A percentile compares a stretch with the other conserved stretches of the same genome.
These are phyloP conservation scores for Claviceps sp. DNA, from an alignment of 2,329 filamentous ascomycete genomes.

Conservation along the genomic window DNA sequence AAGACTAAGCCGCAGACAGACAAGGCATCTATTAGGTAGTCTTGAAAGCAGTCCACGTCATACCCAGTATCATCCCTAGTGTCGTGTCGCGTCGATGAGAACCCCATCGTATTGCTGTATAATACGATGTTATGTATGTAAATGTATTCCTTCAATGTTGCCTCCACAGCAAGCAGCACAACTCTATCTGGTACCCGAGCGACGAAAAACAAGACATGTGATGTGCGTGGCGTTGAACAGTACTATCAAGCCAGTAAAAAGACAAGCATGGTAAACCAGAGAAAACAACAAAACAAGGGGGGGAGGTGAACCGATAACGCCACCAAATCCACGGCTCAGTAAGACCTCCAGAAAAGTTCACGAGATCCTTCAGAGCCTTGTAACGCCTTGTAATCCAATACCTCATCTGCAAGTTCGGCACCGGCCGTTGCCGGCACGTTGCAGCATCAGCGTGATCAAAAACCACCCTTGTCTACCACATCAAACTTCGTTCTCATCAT, in stretches of 20 bases:
- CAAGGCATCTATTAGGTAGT: too few species aligned
- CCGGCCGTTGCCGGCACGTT: constrained; percentile 3
- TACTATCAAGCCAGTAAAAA: constrained; percentile 1
- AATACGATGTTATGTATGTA: background rate
- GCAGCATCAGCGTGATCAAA: background rate
- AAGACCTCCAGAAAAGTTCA: constrained; percentile 19
- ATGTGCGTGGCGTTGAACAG: background rate
- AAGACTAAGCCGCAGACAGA: too few species aligned
- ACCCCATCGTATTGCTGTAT: background rate
- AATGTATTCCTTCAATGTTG: background rate
- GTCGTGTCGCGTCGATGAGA: background rate
- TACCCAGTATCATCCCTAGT: background rate
- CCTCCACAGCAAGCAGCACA: background rate
- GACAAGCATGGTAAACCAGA: background rate
- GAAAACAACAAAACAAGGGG: background rate
- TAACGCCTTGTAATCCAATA: constrained; percentile 18
- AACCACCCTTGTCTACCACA: background rate
- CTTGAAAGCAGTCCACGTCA: background rate
- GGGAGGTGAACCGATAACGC: constrained; percentile 3
- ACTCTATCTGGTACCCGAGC: constrained; percentile 1
- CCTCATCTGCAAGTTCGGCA: constrained; percentile 8
- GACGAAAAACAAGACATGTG: background rate
- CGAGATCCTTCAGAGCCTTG: constrained; percentile 22
- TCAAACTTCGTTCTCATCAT: background rate
- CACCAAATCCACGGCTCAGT: constrained; percentile 1